These are phyloP conservation scores for Fusarium sambucinum DNA, from an alignment of 2,329 filamentous ascomycete species.

Conservation along the genomic window DNA sequence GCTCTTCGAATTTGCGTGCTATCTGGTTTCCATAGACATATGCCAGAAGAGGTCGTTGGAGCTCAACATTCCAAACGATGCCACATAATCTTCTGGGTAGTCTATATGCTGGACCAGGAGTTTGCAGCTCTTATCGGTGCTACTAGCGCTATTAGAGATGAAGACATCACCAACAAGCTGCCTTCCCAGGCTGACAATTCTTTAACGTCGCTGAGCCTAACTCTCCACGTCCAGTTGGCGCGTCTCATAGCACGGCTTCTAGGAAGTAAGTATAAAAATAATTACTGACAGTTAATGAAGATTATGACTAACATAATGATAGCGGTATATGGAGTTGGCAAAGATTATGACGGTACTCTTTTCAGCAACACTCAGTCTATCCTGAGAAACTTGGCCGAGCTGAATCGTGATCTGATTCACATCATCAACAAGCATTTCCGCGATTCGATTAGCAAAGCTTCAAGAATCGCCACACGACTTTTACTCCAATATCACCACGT, in stretches of 20 bases:
- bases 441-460: constrained; percentile 49
- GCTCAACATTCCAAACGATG: constrained; percentile 46
- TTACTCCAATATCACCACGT: constrained; percentile 48
- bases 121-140: constrained; percentile 47
- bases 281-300: too few species aligned
- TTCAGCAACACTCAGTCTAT: constrained; percentile 49
- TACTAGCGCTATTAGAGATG: constrained; percentile 47
- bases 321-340: constrained; percentile 48
- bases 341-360: constrained; percentile 47
- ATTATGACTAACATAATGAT: not conserved
- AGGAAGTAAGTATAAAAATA: constrained; percentile 20
- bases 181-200: constrained; percentile 48
- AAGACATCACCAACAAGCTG: constrained; percentile 49
- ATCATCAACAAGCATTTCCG: constrained; percentile 48
- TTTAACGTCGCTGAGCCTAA: constrained; percentile 43
- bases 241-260: constrained; percentile 44
- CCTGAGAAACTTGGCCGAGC: constrained; percentile 43
- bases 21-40: constrained; percentile 49
- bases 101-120: constrained; percentile 49
- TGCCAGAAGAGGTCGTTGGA: constrained; percentile 41
- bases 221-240: constrained; percentile 46
- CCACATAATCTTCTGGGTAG: constrained; percentile 49
- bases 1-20: constrained; percentile 51
- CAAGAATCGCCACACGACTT: constrained; percentile 44
- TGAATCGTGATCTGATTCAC: constrained; percentile 45